Conservation (phyloP, 192 early-diverging fungal species). For the Umbelopsis isabellina region DNA sequence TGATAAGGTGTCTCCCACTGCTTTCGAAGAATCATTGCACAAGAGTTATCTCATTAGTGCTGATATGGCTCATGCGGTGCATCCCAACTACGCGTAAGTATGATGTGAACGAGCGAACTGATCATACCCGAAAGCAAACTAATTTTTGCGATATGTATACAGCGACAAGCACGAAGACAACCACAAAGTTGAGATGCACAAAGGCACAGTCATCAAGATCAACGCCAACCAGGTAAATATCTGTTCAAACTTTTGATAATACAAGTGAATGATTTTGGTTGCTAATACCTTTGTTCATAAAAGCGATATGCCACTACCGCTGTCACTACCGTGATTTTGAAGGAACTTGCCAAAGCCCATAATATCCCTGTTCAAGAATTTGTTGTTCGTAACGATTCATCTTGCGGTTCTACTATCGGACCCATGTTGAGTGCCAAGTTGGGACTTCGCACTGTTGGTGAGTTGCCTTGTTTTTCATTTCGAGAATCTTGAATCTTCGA, state of each 20-base stretch:
- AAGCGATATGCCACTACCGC: slow-evolving; percentile 79
- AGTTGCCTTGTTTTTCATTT: not conserved
- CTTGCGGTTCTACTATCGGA: slow-evolving; percentile 97
- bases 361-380: slow-evolving; percentile 86
- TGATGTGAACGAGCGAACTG: not conserved
- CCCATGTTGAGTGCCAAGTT: slow-evolving; percentile 94
- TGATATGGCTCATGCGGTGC: slow-evolving; percentile 92
- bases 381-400: slow-evolving; percentile 90
- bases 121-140: not conserved
- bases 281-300: not conserved
- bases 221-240: slow-evolving; percentile 88
- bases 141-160: not conserved
- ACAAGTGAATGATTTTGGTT: not conserved
- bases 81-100: slow-evolving; percentile 76
- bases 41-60: slow-evolving; percentile 88
- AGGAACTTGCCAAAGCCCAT: slow-evolving; percentile 77
- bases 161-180: slow-evolving; percentile 92
- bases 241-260: not conserved
- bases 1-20: not conserved
- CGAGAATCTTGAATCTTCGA: not conserved
- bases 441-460: slow-evolving; percentile 92
- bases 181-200: slow-evolving; percentile 90
- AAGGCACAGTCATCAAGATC: slow-evolving; percentile 94
- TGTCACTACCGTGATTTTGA: slow-evolving; percentile 70
- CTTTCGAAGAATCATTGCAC: slow-evolving; percentile 78